phyloP scores from a whole-genome alignment of 2,329 filamentous ascomycete species.

The Aspergillus sp. region DNA sequence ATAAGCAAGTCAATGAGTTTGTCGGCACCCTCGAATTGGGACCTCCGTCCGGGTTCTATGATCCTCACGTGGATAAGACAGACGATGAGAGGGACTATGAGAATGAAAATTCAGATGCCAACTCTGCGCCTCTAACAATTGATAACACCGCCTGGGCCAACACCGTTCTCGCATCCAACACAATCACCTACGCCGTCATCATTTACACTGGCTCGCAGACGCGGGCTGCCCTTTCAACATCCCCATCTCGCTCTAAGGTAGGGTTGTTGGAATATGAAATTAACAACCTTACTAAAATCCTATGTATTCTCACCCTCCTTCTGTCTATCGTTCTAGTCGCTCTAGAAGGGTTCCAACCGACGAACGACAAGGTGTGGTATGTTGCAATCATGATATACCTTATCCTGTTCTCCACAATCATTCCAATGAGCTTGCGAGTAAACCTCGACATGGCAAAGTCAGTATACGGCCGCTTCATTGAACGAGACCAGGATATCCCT shows the following conservation, averaged over 20 bases:
- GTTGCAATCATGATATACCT: conserved; percentile 97
- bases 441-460: conserved; percentile 97
- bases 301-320: conserved; percentile 82
- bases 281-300: conserved; percentile 93
- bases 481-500: conserved; percentile 83
- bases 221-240: conserved; percentile 87
- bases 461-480: conserved; percentile 93
- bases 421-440: conserved; percentile 92
- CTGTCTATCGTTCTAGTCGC: conserved; percentile 87
- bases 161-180: conserved; percentile 92
- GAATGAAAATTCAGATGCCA: conserved; percentile 30
- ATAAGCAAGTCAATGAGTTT: conserved; percentile 93
- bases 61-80: conserved; percentile 42
- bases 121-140: conserved; percentile 76
- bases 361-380: conserved; percentile 69
- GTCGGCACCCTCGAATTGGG: conserved; percentile 80
- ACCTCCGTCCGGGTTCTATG: conserved; percentile 51
- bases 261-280: conserved; percentile 94
- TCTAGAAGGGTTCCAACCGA: conserved; percentile 71
- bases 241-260: conserved; percentile 87
- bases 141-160: conserved; percentile 99
- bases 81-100: conserved; percentile 19
- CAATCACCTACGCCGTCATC: conserved; percentile 81
- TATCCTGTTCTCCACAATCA: conserved; percentile 98
- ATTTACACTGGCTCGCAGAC: conserved; percentile 95